Base-by-base conservation (phyloP, 2,329 filamentous ascomycete genomes). In the Aspergillus luchuensis region DNA sequence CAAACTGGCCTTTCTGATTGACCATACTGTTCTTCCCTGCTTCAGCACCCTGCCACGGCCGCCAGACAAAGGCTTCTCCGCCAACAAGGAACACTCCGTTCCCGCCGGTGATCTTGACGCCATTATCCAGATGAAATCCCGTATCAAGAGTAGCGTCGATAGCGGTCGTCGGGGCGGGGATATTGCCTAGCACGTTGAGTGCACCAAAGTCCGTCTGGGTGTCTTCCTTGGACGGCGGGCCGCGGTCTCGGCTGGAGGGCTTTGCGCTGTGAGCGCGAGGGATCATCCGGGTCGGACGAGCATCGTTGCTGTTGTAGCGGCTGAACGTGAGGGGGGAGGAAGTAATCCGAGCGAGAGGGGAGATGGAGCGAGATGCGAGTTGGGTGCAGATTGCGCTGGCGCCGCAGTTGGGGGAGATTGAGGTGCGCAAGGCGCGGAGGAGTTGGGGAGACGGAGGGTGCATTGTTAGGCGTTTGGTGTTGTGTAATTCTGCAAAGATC, bases 31-130 rank as follows among this genome's bases (percentile, higher is more conserved):
- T 76, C 62, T 69, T 79, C 67, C 71, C 69, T 70, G 74, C 70
- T 67, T 76, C 60, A 65, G 61, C 38, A 63, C 65, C 76, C 62
- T 85, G 77, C 92, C 94, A 97, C 4, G 95, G 95, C 72, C 85
- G 81, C 95, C 95, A 99, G 54, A 82, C 79, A 74, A 97, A 98
- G 0, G 89, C 92, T 76, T 98, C 92, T 5, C 94, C 94, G 43
- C 87, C 89, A 1, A 97, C 84, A 5, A 99, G 82, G 63, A 99
- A 74, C 25, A 92, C 85, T 0, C 92, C 94, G 55, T 86, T 83
- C 0, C 89, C 89, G 49, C 86, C 86, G 1, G 80, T 79, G 30
- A 96, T 86, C 56, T 85, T 87, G 38, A 90, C 80, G 10, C 93
- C 92, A 69, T 88, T 96, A 77, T 95, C 90, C 49, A 99, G 82